Evolutionary conservation across 1,139 yeast genomes (phyloP).

Genomic region (Kluyveromyces sp.): DNA sequence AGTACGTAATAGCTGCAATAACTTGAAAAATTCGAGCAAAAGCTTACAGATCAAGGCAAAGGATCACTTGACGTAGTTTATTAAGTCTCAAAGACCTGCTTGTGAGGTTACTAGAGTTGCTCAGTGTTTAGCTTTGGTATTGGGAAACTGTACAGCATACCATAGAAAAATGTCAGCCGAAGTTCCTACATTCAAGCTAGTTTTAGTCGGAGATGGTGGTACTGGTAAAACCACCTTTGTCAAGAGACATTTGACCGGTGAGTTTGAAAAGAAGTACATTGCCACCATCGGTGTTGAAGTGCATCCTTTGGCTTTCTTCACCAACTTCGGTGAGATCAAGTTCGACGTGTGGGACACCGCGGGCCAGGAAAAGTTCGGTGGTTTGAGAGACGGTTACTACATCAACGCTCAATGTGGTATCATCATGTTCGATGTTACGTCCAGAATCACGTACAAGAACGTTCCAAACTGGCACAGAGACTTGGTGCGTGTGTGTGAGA

Average conservation of each 20-base stretch:
- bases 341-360: constrained; percentile 99
- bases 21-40: neutral
- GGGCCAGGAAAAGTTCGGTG: constrained; percentile 99
- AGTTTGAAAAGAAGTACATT: constrained; percentile 97
- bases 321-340: constrained; percentile 97
- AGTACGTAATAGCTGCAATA: neutral
- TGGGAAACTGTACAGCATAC: neutral
- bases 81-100: no score
- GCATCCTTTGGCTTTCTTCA: constrained; percentile 96
- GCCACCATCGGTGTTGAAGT: constrained; percentile 99
- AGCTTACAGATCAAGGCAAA: neutral
- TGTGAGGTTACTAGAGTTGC: no score
- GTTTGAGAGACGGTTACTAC: constrained; percentile 98
- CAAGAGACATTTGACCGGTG: constrained; percentile 99
- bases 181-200: constrained; percentile 97
- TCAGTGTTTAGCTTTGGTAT: no score
- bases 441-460: constrained; percentile 98
- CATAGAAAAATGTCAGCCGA: constrained; percentile 36
- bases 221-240: constrained; percentile 99
- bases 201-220: constrained; percentile 99
- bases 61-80: no score
- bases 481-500: constrained; percentile 98
- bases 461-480: constrained; percentile 99
- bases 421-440: constrained; percentile 99
- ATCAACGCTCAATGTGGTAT: constrained; percentile 99